These are phyloP conservation scores for Calamus simplicifolius DNA, from an alignment of 176 grass and related monocot genomes.

Conservation along the genomic window DNA sequence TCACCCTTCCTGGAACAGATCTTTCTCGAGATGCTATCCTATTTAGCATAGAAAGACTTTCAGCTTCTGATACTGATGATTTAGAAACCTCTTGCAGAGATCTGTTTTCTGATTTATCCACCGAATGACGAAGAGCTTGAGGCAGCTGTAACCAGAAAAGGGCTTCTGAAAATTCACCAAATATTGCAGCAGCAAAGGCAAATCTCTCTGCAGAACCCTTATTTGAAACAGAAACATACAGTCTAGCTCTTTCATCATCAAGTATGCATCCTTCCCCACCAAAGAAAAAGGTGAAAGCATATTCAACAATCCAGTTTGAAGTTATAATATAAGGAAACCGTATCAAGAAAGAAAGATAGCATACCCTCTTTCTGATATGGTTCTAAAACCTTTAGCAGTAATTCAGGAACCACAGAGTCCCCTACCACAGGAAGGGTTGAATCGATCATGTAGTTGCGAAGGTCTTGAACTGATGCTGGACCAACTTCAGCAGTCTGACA, in stretches of 20 bases:
- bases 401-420: conserved; percentile 79
- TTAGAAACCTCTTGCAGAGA: conserved; percentile 38
- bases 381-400: conserved; percentile 91
- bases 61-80: conserved; percentile 32
- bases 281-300: conserved; percentile 19
- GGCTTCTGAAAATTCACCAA: conserved; percentile 80
- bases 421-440: conserved; percentile 74
- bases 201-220: conserved; percentile 70
- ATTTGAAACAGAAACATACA: conserved; percentile 69
- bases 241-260: conserved; percentile 78
- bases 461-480: conserved; percentile 43
- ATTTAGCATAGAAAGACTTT: conserved; percentile 44
- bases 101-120: conserved; percentile 63
- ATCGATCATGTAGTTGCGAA: conserved; percentile 92
- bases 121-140: conserved; percentile 60
- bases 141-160: conserved; percentile 94
- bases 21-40: conserved; percentile 56
- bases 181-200: conserved; percentile 87
- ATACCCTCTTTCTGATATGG: conserved; percentile 89
- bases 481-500: conserved; percentile 33
- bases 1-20: conserved; percentile 27
- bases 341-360: conserved; percentile 3
- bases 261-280: conserved; percentile 67
- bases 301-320: conserved; percentile 11
- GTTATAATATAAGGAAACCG: neutral